These are phyloP conservation scores for Aureobasidium sp. DNA, from an alignment of 2,329 filamentous ascomycete species.

Conservation along the genomic window DNA sequence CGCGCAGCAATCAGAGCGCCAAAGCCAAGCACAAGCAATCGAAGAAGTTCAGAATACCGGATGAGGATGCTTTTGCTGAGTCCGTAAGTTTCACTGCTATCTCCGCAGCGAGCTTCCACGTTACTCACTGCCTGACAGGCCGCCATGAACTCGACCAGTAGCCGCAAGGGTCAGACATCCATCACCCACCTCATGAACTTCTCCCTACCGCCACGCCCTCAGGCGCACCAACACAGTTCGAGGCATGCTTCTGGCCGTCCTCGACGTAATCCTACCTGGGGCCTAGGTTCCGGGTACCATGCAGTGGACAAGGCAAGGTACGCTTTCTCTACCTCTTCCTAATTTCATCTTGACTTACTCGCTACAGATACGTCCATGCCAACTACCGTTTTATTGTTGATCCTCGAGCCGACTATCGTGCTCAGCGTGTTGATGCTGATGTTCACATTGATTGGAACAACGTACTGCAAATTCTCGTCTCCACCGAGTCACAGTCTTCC, in stretches of 20 bases:
- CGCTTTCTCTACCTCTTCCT: constrained; percentile 10
- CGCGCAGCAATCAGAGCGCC: constrained; percentile 67
- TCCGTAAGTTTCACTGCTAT: constrained; percentile 46
- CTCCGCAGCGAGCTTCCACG: constrained; percentile 20
- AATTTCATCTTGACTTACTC: constrained; percentile 18
- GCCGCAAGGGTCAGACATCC: constrained; percentile 85
- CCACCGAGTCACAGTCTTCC: constrained; percentile 76
- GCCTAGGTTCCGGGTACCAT: constrained; percentile 81
- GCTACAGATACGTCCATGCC: constrained; percentile 71
- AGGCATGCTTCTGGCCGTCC: constrained; percentile 21
- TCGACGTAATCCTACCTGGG: constrained; percentile 72
- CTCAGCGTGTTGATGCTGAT: constrained; percentile 79
- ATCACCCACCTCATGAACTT: constrained; percentile 97
- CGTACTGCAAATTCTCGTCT: constrained; percentile 86
- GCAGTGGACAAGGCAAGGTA: constrained; percentile 83
- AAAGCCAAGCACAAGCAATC: constrained; percentile 81
- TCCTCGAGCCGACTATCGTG: constrained; percentile 69
- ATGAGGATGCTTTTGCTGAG: constrained; percentile 86
- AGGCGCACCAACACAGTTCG: constrained; percentile 43
- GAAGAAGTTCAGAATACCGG: constrained; percentile 63
- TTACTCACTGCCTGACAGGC: constrained; percentile 34
- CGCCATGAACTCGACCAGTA: constrained; percentile 57
- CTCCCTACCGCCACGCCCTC: constrained; percentile 66
- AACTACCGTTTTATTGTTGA: constrained; percentile 97
- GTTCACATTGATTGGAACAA: constrained; percentile 84